Base-by-base conservation (phyloP, 106 monocot genomes). In the Agapanthus africanus region DNA sequence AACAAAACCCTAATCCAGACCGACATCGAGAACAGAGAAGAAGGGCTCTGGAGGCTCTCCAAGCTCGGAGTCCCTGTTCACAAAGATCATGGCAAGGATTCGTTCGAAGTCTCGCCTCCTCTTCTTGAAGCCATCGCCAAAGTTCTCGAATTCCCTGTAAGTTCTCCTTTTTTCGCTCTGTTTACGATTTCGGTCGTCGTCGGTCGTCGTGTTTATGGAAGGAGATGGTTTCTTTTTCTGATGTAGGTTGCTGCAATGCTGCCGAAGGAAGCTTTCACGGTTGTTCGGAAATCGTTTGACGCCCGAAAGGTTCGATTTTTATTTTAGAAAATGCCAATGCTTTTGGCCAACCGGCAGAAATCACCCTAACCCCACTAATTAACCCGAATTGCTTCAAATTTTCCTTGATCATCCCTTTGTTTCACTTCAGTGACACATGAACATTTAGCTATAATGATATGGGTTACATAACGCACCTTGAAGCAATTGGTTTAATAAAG, bases 281-380 rank as follows among this genome's bases (percentile, higher is more conserved):
- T 99, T 46, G 77, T 93, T 22, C 66, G 99, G 72, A 99, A 99
- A 72, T 99, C 99, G 8, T 90, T 99, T 74, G 99, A 99, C 79
- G 93, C 99, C 40, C 90, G 99, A 76, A 99, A 99, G 99, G 99
- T 99, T 8, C 28, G 3, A 38, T 37, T 54, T 70, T n/a, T n/a
- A n/a, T n/a, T n/a, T n/a, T n/a, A n/a, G n/a, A n/a, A n/a, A n/a
- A n/a, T n/a, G n/a, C n/a, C n/a, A n/a, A n/a, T n/a, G n/a, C n/a
- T n/a, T n/a, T n/a, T n/a, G n/a, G n/a, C n/a, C n/a, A n/a, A n/a
- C n/a, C n/a, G n/a, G n/a, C n/a, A n/a, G n/a, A n/a, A n/a, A n/a
- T n/a, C n/a, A n/a, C n/a, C n/a, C n/a, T n/a, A n/a, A n/a, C n/a
- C n/a, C n/a, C n/a, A n/a, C n/a, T n/a, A n/a, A n/a, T n/a, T n/a